Base-by-base conservation (phyloP, 2,329 filamentous ascomycete species). In the Verticillium alfalfae region DNA sequence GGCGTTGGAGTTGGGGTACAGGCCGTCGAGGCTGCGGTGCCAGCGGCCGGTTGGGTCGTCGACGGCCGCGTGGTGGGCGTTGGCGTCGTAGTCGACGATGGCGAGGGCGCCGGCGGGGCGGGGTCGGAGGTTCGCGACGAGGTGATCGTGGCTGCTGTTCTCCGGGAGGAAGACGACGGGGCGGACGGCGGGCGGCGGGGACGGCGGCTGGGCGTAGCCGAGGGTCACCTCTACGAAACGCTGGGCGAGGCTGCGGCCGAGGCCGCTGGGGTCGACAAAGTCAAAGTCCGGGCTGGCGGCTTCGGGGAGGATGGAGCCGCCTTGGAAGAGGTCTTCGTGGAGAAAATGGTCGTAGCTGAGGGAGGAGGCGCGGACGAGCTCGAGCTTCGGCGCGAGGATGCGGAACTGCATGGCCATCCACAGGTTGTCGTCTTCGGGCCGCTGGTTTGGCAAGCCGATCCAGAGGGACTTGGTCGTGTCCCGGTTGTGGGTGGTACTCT, bases 161-260 rank as follows among this genome's bases (percentile, higher is more conserved):
- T 59, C 45, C 31, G 64, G 61, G 15, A 65, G 57, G 61, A 63
- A 65, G 15, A 37, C 60, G 38, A 66, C 56, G 16, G 60, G 59
- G 1, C 37, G 49, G 31, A 61, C 63, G 49, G 73, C 67, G 26
- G 75, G 74, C 2, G 69, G 68, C 1, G 71, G 67, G 18, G 68
- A 66, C 26, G 68, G 65, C 1, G 77, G 76, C 62, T 81, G 79
- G 56, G 68, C 64, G 38, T 78, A 67, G 34, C 79, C 79, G 63
- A 68, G 73, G 38, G 73, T 75, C 4, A 80, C 76, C 64, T 81
- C 79, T 60, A 81, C 78, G 62, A 81, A 81, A 57, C 79, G 78
- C 67, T 80, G 76, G 26, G 77, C 76, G 22, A 81, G 60, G 61
- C 70, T 72, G 49, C 79, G 74, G 12, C 71, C 71, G 31, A 78